These are phyloP conservation scores for Moringa oleifera DNA, from an alignment of 345 rosid species.

Conservation along the genomic window DNA sequence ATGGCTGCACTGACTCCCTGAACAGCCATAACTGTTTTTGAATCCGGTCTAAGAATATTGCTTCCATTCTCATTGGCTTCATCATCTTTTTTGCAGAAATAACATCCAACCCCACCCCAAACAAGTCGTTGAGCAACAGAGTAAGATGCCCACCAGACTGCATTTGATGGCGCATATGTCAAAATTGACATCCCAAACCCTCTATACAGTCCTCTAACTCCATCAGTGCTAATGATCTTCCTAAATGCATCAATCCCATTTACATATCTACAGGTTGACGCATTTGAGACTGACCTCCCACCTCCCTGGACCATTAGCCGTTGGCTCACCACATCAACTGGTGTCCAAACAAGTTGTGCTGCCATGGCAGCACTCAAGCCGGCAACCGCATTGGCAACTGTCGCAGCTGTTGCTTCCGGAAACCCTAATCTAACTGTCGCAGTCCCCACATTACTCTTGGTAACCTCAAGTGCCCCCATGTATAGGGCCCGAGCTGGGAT, in stretches of 20 bases:
- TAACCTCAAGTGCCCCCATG: constrained; percentile 84
- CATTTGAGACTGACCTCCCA: constrained; percentile 24
- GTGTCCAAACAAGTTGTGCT: constrained; percentile 95
- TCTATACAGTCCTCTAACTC: constrained; percentile 75
- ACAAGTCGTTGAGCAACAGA: constrained; percentile 65
- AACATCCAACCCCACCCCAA: constrained; percentile 52
- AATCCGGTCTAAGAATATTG: constrained; percentile 45
- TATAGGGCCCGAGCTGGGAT: constrained; percentile 90
- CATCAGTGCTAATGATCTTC: constrained; percentile 69
- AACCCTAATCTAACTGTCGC: constrained; percentile 62
- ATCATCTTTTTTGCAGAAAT: constrained; percentile 39
- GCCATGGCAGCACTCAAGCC: constrained; percentile 92
- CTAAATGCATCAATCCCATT: constrained; percentile 82
- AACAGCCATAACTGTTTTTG: constrained; percentile 72
- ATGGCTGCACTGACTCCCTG: constrained; percentile 94
- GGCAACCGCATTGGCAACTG: constrained; percentile 71
- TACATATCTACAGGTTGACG: constrained; percentile 48
- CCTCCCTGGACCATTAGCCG: constrained; percentile 83
- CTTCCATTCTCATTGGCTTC: constrained; percentile 16
- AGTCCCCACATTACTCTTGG: constrained; percentile 78
- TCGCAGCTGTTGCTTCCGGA: constrained; percentile 58
- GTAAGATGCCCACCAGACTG: constrained; percentile 97
- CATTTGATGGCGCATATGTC: constrained; percentile 94
- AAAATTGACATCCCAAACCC: constrained; percentile 92
- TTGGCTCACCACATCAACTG: constrained; percentile 91